Conservation (phyloP, 2,329 filamentous ascomycete species). For the Triangularia verruculosa region DNA sequence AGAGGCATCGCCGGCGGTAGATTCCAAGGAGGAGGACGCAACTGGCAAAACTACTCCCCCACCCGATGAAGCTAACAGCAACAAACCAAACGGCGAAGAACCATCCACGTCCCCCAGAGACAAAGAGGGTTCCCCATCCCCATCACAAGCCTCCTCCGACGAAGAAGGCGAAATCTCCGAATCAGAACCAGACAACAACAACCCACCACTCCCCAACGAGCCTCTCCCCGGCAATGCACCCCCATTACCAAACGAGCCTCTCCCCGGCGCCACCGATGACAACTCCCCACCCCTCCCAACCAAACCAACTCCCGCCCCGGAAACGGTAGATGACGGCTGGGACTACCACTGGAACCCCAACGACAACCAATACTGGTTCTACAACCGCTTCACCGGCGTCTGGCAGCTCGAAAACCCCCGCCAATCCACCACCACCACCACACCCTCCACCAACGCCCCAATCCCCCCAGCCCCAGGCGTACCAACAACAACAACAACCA, state of each 20-base stretch:
- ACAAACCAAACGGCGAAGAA: background rate
- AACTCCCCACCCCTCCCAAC: constrained; percentile 40
- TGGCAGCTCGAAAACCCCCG: constrained; percentile 88
- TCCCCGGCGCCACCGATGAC: constrained; percentile 16
- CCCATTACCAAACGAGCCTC: constrained; percentile 27
- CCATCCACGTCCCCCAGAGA: background rate
- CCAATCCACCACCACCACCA: constrained; percentile 48
- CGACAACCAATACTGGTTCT: constrained; percentile 74
- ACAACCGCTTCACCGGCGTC: constrained; percentile 72
- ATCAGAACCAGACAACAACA: constrained; percentile 13
- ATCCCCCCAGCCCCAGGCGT: constrained; percentile 14
- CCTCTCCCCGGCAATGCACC: constrained; percentile 15
- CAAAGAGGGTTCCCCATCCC: background rate
- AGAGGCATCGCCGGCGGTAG: background rate
- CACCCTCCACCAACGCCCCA: constrained; percentile 31
- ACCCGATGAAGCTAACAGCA: background rate
- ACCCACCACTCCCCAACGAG: constrained; percentile 12
- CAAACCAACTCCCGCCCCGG: constrained; percentile 38
- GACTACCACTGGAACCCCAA: constrained; percentile 71
- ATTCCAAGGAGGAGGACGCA: background rate
- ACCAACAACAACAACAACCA: constrained; percentile 8
- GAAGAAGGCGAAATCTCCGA: constrained; percentile 11
- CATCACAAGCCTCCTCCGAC: constrained; percentile 5
- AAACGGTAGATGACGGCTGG: constrained; percentile 70
- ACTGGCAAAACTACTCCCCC: background rate